Conservation (phyloP, 768 basidiomycete genomes). For the Omphalotus guepiniiformis region DNA sequence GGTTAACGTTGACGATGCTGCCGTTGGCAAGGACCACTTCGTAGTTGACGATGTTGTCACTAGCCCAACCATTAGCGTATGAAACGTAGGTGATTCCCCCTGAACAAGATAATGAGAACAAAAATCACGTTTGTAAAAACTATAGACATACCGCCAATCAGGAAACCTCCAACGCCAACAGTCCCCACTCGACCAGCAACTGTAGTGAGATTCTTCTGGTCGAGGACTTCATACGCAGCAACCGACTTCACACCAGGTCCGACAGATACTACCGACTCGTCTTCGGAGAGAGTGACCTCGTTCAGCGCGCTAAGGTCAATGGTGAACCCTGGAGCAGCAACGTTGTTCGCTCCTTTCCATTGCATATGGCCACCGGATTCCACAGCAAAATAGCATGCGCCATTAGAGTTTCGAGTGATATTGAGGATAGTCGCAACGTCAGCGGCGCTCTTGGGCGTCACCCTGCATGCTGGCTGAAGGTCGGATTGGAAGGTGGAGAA, state of each 20-base stretch:
- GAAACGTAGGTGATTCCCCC: slow-evolving; percentile 8
- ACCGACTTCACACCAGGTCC: slow-evolving; percentile 6
- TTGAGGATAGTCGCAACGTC: background rate
- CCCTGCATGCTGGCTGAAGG: slow-evolving; percentile 3
- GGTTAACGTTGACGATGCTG: slow-evolving; percentile 3
- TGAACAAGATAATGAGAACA: background rate
- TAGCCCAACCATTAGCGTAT: background rate
- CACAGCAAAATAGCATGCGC: slow-evolving; percentile 6
- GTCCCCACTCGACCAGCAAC: background rate
- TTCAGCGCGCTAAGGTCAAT: slow-evolving; percentile 7
- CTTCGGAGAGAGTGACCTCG: slow-evolving; percentile 3
- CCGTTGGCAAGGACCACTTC: slow-evolving; percentile 8
- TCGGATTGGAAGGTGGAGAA: too few species aligned
- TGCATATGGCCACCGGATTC: slow-evolving; percentile 10
- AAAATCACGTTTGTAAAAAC: too few species aligned
- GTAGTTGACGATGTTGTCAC: slow-evolving; percentile 6
- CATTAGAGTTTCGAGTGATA: background rate
- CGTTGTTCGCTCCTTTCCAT: slow-evolving; percentile 7
- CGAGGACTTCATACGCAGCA: slow-evolving; percentile 6
- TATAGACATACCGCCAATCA: slow-evolving; percentile 5
- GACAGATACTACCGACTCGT: background rate
- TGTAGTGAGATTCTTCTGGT: background rate
- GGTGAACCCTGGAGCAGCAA: slow-evolving; percentile 8
- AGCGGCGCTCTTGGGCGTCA: background rate
- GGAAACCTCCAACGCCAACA: slow-evolving; percentile 11